Conservation (phyloP, 768 basidiomycete species). For the Stropharia rugosoannulata region DNA sequence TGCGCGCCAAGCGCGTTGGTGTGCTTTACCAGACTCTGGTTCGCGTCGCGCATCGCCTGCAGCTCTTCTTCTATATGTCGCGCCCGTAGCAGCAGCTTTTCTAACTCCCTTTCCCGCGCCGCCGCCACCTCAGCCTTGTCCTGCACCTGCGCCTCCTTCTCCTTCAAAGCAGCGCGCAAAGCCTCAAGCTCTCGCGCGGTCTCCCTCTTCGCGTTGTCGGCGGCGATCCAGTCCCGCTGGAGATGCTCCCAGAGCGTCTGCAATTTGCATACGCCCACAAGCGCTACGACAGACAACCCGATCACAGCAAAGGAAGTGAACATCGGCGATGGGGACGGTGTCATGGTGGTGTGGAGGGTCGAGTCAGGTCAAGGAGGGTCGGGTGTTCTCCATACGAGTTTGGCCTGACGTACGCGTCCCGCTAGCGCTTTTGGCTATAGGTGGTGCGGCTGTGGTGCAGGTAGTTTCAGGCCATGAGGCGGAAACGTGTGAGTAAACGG, state of each 20-base stretch:
- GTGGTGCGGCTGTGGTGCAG: slow-evolving; percentile 8
- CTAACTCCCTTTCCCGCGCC: slow-evolving; percentile 16
- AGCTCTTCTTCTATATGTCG: slow-evolving; percentile 19
- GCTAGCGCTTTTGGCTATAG: slow-evolving; percentile 11
- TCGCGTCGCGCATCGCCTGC: slow-evolving; percentile 15
- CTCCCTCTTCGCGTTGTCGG: not conserved
- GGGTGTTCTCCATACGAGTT: slow-evolving; percentile 11
- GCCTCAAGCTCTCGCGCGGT: slow-evolving; percentile 10
- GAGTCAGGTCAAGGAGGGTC: slow-evolving; percentile 12
- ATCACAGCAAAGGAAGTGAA: slow-evolving; percentile 24
- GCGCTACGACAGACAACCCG: slow-evolving; percentile 27
- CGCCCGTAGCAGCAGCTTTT: slow-evolving; percentile 11
- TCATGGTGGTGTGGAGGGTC: slow-evolving; percentile 1
- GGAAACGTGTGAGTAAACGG: slow-evolving; percentile 27
- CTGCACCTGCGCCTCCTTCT: slow-evolving; percentile 19
- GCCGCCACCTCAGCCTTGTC: slow-evolving; percentile 17
- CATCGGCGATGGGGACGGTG: slow-evolving; percentile 13
- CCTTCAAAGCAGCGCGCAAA: slow-evolving; percentile 18
- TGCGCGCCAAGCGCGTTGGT: slow-evolving; percentile 15
- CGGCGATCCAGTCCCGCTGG: slow-evolving; percentile 6
- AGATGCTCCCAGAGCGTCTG: slow-evolving; percentile 21
- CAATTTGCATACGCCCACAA: slow-evolving; percentile 26
- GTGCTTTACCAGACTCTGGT: slow-evolving; percentile 16
- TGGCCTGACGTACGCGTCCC: slow-evolving; percentile 10
- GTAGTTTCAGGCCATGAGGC: slow-evolving; percentile 29